Base-by-base conservation (phyloP, 1,284 basidiomycete species). In the Termitomyces sp. region DNA sequence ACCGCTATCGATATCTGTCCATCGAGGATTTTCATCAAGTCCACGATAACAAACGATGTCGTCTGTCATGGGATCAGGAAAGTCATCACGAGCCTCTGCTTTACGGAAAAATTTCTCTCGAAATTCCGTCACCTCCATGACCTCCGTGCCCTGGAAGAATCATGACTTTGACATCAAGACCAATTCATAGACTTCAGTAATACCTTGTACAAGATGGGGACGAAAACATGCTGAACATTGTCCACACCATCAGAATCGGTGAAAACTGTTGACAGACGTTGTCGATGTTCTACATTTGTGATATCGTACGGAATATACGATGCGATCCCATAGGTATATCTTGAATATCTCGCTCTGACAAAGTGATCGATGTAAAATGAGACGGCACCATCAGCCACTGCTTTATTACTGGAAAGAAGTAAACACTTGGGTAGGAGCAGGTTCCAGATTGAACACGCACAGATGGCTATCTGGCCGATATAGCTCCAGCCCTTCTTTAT, bases 301-400 rank as follows among this genome's bases (percentile, higher is more conserved):
- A 60, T 28, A 28, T 73, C 64, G 34, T 66, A 81, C 0, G 57
- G 58, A 2, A 65, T 46, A 15, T 53, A 59, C 48, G 68, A 69
- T 4, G 68, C 63, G 17, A 67, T 68, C 1, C 81, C 80, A 52
- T 81, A 80, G 0, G 75, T 72, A 34, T 68, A 59, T 58, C 68
- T 76, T 1, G 81, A 68, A n/a, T 80, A 69, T 15, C 81, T 66
- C 0, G 72, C 70, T 5, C 73, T 69, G 5, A 83, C 80, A 21
- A 70, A 72, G 53, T 74, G 78, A 57, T 83, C 75, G 30, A 82
- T 56, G 52, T 75, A 77, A 58, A 74, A 82, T 0, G 76, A 81
- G 19, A 82, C 68, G 1, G 78, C 79, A 1, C 81, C 80, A 47
- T 82, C 78, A 0, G 80, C 74, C 0, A 82, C 81, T 1, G 79